Evolutionary conservation across 805 yeast species (phyloP).

Genomic region (Lipomyces sp.): DNA sequence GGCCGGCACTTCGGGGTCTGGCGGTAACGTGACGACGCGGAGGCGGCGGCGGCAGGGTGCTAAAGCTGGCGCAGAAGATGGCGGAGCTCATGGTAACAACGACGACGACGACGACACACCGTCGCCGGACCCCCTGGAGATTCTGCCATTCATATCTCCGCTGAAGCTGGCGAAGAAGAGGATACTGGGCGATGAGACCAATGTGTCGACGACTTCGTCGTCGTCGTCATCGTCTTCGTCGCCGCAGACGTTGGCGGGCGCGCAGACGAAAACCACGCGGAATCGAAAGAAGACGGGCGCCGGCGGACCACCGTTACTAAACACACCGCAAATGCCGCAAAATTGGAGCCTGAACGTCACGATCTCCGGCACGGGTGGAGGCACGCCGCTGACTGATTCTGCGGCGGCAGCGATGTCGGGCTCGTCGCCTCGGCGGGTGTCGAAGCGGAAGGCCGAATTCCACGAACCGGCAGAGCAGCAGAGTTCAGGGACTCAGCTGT

Average conservation of each 20-base stretch:
- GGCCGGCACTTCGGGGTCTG: background rate
- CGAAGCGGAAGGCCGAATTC: background rate
- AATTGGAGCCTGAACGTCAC: slow-evolving; percentile 22
- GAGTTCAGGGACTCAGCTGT: too few relatives aligned
- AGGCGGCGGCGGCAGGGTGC: background rate
- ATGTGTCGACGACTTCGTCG: background rate
- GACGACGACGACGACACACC: background rate
- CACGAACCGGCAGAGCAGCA: too few relatives aligned
- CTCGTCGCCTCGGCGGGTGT: too few relatives aligned
- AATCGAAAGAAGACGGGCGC: too few relatives aligned
- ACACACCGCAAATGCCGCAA: background rate
- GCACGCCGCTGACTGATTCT: background rate
- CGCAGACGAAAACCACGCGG: too few relatives aligned
- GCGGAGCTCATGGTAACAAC: background rate
- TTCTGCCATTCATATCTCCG: slow-evolving; percentile 20
- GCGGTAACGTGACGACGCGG: slow-evolving; percentile 1
- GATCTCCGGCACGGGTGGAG: slow-evolving; percentile 8
- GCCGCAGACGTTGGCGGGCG: too few relatives aligned
- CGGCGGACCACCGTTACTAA: background rate
- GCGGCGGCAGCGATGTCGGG: too few relatives aligned
- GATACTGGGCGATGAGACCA: background rate
- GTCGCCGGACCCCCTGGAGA: slow-evolving; percentile 24
- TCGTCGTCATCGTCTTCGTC: background rate
- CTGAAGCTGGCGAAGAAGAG: slow-evolving; percentile 1
- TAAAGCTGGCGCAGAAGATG: background rate